A percentile compares a stretch with the other conserved stretches of the same genome.
These are phyloP conservation scores for Cinnamomum micranthum DNA, from an alignment of 164 flowering plant genomes.

Conservation along the genomic window DNA sequence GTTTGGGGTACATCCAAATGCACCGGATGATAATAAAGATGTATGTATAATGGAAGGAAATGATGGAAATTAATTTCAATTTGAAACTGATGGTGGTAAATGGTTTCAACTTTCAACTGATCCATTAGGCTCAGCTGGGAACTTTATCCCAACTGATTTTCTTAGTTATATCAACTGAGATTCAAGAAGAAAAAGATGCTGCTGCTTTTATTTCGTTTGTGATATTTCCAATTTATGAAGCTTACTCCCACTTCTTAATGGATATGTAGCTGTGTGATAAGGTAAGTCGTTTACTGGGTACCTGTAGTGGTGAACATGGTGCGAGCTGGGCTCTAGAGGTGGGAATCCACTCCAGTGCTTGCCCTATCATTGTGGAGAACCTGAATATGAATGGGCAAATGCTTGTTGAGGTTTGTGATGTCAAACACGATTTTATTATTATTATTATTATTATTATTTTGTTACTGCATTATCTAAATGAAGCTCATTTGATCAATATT, in stretches of 20 bases:
- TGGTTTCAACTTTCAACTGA: neutral
- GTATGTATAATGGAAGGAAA: neutral
- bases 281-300: slow-evolving; percentile 2
- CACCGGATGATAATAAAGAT: too few relatives aligned
- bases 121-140: neutral
- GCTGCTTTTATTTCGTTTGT: neutral
- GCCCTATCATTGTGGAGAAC: slow-evolving; percentile 24
- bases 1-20: too few relatives aligned
- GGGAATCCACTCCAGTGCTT: slow-evolving; percentile 14
- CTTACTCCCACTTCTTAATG: neutral
- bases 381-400: slow-evolving; percentile 25
- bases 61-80: neutral
- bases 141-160: neutral
- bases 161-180: neutral
- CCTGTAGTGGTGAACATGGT: neutral
- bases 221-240: neutral
- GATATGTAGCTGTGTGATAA: slow-evolving; percentile 5
- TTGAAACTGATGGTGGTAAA: neutral
- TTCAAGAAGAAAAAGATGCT: neutral
- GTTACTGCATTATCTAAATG: neutral
- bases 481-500: neutral
- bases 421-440: neutral
- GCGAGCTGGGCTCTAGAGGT: slow-evolving; percentile 32
- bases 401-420: slow-evolving; percentile 28
- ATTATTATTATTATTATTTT: neutral